phyloP scores from a whole-genome alignment of 257 asterid species.

The Solanum habrochaites region DNA sequence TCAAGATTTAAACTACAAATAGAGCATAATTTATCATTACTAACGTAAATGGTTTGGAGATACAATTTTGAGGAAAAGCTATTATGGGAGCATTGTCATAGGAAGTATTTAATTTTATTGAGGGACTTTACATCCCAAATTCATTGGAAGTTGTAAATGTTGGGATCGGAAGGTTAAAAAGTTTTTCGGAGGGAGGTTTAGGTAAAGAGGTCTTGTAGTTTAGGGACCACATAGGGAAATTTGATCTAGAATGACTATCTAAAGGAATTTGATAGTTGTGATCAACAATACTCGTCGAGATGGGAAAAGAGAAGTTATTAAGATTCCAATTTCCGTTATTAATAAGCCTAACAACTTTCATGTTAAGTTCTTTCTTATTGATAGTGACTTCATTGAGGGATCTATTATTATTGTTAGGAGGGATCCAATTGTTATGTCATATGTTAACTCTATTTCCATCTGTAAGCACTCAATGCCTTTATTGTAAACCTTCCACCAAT shows the following conservation, averaged over 20 bases:
- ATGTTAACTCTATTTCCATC: too few relatives aligned
- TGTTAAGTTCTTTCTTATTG: too few relatives aligned
- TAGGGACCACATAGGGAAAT: background rate
- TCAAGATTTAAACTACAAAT: background rate
- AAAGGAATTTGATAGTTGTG: background rate
- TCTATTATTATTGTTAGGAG: too few relatives aligned
- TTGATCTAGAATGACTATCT: background rate
- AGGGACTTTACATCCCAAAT: background rate
- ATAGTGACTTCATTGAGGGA: too few relatives aligned
- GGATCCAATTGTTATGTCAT: too few relatives aligned
- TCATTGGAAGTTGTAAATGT: too few relatives aligned
- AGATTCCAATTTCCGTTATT: too few relatives aligned
- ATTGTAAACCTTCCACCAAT: too few relatives aligned
- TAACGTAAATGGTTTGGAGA: background rate
- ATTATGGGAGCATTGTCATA: background rate
- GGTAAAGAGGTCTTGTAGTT: background rate
- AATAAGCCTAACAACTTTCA: too few relatives aligned
- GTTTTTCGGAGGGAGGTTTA: background rate
- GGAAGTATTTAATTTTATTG: background rate
- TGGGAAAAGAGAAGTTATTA: background rate
- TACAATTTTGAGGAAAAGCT: background rate
- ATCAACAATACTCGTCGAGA: background rate
- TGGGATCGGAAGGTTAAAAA: background rate
- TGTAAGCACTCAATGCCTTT: too few relatives aligned
- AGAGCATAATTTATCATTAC: too few relatives aligned